These are phyloP conservation scores for Penicillium vulpinum DNA, from an alignment of 2,329 filamentous ascomycete genomes.

Conservation along the genomic window DNA sequence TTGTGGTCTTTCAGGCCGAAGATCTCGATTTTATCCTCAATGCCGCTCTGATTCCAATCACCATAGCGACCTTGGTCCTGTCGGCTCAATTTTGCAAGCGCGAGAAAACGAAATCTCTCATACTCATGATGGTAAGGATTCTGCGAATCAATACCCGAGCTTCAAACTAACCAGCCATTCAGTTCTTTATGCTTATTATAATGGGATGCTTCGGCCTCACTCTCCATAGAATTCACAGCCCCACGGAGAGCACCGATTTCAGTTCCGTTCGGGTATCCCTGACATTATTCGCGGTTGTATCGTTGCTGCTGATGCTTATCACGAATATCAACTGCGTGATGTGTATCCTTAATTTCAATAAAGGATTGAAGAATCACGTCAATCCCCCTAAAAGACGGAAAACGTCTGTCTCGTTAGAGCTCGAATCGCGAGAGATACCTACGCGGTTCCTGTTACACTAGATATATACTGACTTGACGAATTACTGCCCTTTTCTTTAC, in stretches of 20 bases:
- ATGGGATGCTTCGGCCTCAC: constrained; percentile 12
- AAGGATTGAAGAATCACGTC: constrained; percentile 18
- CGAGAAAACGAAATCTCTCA: constrained; percentile 19
- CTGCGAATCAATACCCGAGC: background rate
- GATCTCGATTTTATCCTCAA: constrained; percentile 18
- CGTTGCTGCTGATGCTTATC: constrained; percentile 11
- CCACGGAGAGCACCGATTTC: background rate
- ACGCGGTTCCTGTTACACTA: constrained; percentile 8
- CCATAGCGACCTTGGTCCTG: constrained; percentile 12
- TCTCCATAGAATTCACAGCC: constrained; percentile 7
- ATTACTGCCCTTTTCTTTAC: background rate
- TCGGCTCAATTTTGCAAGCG: constrained; percentile 19
- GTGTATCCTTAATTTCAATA: constrained; percentile 21
- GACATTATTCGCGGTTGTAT: constrained; percentile 16
- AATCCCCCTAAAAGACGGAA: background rate
- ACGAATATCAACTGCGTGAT: constrained; percentile 16
- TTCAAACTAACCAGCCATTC: background rate
- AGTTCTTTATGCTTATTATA: constrained; percentile 16
- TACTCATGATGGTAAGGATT: constrained; percentile 16
- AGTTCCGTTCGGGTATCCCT: constrained; percentile 15
- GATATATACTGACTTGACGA: background rate
- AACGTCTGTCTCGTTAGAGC: constrained; percentile 1
- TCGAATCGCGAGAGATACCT: constrained; percentile 1
- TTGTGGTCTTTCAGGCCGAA: constrained; percentile 12
- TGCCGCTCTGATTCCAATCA: constrained; percentile 17